Base-by-base conservation (phyloP, 495 filamentous ascomycete genomes). In the Tuber calosporum region DNA sequence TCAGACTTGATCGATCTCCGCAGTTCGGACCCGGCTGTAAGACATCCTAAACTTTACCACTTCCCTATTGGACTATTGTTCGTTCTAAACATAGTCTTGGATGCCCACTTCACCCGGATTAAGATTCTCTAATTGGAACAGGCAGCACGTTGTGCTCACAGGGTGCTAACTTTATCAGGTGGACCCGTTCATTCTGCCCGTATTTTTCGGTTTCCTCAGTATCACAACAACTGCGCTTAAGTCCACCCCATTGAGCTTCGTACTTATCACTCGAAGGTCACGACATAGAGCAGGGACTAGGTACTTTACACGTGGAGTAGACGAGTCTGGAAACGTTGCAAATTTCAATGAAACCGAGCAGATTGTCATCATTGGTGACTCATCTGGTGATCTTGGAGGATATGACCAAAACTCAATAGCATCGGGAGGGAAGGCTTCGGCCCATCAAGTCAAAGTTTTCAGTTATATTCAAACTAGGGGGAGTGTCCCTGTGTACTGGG, bases 321-420 rank as follows among this genome's bases (percentile, higher is more conserved):
- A 99, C 80, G 95, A 97, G 74, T 84, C 93, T 75, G 95, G 95
- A 22, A 88, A 97, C 82, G 96, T 94, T 13, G 91, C 94, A 42
- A 99, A 99, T 81, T 99, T 93, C 86, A 99, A 99, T 80, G 95
- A 99, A 85, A 98, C 96, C 0, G 95, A 99, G 80, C 96, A 98
- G 81, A 85, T 92, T 69, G 85, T 96, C 68, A 87, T 99, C 48
- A 82, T 99, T 75, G 97, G 97, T 79, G 95, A 96, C 82, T 84
- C 85, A 45, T 85, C 86, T 15, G 87, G 88, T 39, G 91, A 90
- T 3, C 81, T 95, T 17, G 91, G 90, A n/a, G 94, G 93, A 8
- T 96, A 73, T 45, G 73, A 80, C 26, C 74, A 78, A 36, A 69
- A 67, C 53, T 78, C 73, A 37, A 75, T 73, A 69, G 30, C 67